These are phyloP conservation scores for Naegleria gruberi DNA, from an alignment of 208 protist genomes.

Conservation along the genomic window DNA sequence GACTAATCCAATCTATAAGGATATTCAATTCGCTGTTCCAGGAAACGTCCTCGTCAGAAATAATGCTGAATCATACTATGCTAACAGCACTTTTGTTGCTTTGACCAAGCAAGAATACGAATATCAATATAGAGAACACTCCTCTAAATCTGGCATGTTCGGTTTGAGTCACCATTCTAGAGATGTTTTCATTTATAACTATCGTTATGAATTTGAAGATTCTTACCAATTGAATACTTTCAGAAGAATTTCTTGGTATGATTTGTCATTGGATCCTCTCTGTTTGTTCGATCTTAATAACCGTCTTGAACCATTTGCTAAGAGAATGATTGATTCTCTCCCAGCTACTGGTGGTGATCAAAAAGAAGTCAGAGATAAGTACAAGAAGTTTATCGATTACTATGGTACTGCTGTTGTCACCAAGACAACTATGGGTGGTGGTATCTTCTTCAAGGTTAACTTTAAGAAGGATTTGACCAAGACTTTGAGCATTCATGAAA, in stretches of 20 bases:
- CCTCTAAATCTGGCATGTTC: not conserved
- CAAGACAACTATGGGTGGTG: not conserved
- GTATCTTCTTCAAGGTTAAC: not conserved
- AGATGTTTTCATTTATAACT: not conserved
- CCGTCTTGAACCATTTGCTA: not conserved
- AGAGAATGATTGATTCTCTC: not conserved
- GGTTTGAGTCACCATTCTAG: not conserved
- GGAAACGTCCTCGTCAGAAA: not conserved
- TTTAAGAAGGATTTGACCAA: not conserved
- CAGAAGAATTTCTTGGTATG: not conserved
- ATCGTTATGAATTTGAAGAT: not conserved
- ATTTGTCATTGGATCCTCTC: not conserved
- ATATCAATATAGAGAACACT: not conserved
- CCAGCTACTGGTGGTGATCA: not conserved
- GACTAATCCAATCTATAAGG: not conserved
- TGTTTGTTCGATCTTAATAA: not conserved
- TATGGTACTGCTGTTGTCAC: not conserved
- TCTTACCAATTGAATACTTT: not conserved
- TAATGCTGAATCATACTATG: not conserved
- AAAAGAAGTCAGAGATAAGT: not conserved
- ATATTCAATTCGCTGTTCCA: not conserved
- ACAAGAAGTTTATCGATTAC: not conserved
- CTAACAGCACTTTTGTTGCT: not conserved
- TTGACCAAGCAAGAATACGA: not conserved
- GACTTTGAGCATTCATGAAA: not conserved